Evolutionary conservation across 805 yeast species (phyloP).

Genomic region (Yarrowia deformans): DNA sequence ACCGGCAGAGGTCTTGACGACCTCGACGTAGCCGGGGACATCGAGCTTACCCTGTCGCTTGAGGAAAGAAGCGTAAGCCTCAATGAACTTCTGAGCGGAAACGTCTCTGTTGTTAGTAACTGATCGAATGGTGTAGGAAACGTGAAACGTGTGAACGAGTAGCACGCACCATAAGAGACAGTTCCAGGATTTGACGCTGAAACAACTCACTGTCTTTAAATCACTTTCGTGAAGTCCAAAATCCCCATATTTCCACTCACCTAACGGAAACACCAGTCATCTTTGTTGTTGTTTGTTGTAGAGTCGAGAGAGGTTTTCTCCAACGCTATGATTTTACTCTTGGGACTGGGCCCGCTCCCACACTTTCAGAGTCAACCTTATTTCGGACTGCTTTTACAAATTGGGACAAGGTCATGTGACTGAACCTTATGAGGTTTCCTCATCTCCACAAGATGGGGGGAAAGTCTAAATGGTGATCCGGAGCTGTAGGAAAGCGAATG

Average conservation of each 20-base stretch:
- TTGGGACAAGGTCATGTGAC: constrained; percentile 23
- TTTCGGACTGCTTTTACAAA: constrained; percentile 22
- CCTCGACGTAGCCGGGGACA: constrained; percentile 99
- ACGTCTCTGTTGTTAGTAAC: constrained; percentile 77
- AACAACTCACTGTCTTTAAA: constrained; percentile 33
- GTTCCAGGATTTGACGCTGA: constrained; percentile 7
- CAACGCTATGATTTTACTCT: constrained; percentile 9
- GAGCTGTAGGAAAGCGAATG: too few relatives aligned
- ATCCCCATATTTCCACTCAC: constrained; percentile 61
- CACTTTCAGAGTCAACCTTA: constrained; percentile 33
- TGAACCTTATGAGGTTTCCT: too few relatives aligned
- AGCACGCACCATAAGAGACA: constrained; percentile 2
- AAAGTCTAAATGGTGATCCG: too few relatives aligned
- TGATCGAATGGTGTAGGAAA: background rate
- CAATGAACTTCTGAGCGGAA: constrained; percentile 99
- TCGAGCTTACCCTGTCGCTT: constrained; percentile 99
- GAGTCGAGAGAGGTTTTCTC: background rate
- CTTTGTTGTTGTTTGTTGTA: constrained; percentile 38
- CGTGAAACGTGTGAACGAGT: background rate
- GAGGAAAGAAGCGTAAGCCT: constrained; percentile 99
- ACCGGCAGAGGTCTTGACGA: constrained; percentile 98
- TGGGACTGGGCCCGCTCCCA: constrained; percentile 2
- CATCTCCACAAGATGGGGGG: too few relatives aligned
- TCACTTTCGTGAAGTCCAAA: constrained; percentile 18
- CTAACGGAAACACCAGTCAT: constrained; percentile 99